Evolutionary conservation across 345 rosid genomes (phyloP).

Genomic region (Lepidium africanum): DNA sequence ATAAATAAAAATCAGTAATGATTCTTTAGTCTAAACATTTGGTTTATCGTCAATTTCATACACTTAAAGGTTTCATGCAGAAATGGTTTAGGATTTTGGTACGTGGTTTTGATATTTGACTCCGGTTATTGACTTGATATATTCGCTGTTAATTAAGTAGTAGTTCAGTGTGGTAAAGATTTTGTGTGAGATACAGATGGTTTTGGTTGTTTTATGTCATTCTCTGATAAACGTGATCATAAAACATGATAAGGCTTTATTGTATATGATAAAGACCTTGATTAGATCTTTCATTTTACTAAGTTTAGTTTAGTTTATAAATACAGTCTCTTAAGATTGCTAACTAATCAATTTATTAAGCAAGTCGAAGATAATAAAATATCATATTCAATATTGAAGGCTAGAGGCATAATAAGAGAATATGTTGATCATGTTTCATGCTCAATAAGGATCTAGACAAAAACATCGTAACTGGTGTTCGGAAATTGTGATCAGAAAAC

Average conservation of each 20-base stretch:
- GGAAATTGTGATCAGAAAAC: background rate
- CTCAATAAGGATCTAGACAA: background rate
- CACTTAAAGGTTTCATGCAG: background rate
- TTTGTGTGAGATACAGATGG: background rate
- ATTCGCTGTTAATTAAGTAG: background rate
- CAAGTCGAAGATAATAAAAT: background rate
- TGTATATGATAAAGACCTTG: background rate
- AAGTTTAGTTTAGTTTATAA: background rate
- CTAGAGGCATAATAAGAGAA: background rate
- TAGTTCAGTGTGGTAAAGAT: background rate
- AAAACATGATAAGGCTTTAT: background rate
- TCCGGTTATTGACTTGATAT: background rate
- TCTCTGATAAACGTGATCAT: background rate
- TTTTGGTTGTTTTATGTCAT: background rate
- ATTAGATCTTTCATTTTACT: background rate
- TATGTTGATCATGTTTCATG: background rate
- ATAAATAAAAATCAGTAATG: background rate
- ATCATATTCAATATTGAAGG: background rate
- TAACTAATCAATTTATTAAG: background rate
- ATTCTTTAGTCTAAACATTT: background rate
- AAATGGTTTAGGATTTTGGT: background rate
- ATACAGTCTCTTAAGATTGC: background rate
- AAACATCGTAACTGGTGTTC: background rate
- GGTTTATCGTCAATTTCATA: background rate
- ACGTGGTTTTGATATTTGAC: background rate